Base-by-base conservation (phyloP, 2,329 filamentous ascomycete species). In the Fusarium tupiense region DNA sequence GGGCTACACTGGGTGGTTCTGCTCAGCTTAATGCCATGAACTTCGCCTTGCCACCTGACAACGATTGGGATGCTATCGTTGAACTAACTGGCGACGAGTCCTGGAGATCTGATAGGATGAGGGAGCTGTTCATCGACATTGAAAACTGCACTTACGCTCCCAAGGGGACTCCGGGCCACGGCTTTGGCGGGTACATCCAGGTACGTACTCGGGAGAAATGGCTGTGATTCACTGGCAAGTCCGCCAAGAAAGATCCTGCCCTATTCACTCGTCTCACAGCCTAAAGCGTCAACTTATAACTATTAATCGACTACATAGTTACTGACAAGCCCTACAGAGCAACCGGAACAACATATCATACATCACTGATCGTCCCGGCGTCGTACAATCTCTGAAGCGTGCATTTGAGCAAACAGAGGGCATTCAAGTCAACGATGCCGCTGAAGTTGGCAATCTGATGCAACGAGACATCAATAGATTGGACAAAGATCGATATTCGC, bases 61-160 rank as follows among this genome's bases (percentile, higher is more conserved):
- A 44, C 1, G 73, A 77, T 38, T 77, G 71, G 76, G 80, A 84
- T 33, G 66, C 82, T 63, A 81, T 87, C 37, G 78, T 78, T 17
- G 73, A 79, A 2, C 63, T 85, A 3, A 87, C 86, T 0, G 84
- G 85, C 9, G 85, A 88, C 67, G 61, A 75, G 0, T 82, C 82
- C 0, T 88, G 85, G 85, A 73, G 78, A 0, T 80, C 83, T 4
- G 69, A 76, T 1, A 81, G 83, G 35, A 86, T 87, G 83, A 79
- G 82, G 9, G 61, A 81, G 24, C 80, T 85, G 60, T 85, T 85
- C 56, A 66, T 78, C 16, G 77, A 80, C 12, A 75, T 87, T 19
- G 86, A 88, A 71, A 81, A 83, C 37, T 84, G 84, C 69, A 82
- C 83, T 44, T 85, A 86, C 56, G 75, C 82, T 1, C 73, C 81